Evolutionary conservation across 208 protist species (phyloP).

Genomic region (Leishmania gerbilli): DNA sequence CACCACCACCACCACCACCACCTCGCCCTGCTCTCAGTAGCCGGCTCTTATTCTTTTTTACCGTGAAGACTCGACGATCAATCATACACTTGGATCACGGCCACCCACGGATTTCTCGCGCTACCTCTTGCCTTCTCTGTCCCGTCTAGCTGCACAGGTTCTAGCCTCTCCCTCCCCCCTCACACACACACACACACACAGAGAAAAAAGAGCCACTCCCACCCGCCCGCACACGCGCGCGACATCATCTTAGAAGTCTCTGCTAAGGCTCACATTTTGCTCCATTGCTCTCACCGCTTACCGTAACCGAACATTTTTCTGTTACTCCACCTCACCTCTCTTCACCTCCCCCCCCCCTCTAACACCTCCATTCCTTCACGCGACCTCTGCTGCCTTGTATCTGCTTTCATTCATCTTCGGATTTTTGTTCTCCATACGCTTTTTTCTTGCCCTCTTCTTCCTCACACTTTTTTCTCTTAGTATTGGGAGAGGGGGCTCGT

Average conservation of each 20-base stretch:
- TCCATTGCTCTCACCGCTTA: not conserved
- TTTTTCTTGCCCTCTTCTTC: too few relatives aligned
- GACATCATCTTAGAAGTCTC: not conserved
- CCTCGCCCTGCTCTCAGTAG: not conserved
- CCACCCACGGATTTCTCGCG: not conserved
- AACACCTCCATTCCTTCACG: too few relatives aligned
- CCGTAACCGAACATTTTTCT: not conserved
- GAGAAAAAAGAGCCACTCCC: not conserved
- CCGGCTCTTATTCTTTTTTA: not conserved
- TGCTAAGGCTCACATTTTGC: not conserved
- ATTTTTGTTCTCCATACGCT: not conserved
- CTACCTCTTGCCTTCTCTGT: conserved; percentile 4
- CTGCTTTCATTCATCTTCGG: too few relatives aligned
- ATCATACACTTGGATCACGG: not conserved
- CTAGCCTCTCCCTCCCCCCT: too few relatives aligned
- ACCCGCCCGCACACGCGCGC: not conserved
- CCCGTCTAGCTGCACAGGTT: not conserved
- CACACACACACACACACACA: too few relatives aligned
- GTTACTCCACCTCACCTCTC: not conserved
- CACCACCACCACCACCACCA: not conserved
- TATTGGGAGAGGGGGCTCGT: too few relatives aligned
- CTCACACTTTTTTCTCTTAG: too few relatives aligned
- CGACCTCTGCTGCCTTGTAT: too few relatives aligned
- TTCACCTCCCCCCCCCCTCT: too few relatives aligned
- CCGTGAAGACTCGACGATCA: not conserved